These are phyloP conservation scores for Microcyclosporella mali DNA, from an alignment of 2,329 filamentous ascomycete genomes.

Conservation along the genomic window DNA sequence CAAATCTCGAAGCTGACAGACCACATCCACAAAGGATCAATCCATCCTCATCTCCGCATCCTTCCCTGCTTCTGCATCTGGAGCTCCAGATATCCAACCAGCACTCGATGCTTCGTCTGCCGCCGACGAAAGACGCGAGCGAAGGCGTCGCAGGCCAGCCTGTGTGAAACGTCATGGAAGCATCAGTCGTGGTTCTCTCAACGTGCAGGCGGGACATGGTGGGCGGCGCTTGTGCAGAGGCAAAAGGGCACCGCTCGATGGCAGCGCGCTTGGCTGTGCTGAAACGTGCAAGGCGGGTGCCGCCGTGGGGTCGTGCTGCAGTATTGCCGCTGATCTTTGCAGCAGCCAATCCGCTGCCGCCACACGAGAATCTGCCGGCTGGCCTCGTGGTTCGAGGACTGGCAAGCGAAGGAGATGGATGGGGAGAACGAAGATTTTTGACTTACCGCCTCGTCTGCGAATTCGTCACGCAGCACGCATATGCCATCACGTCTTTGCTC, in stretches of 20 bases:
- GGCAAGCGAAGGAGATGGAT: no score
- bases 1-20: no score
- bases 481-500: conserved; percentile 34
- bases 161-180: conserved; percentile 28
- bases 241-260: no score
- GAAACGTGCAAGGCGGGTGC: conserved; percentile 1
- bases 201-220: no score
- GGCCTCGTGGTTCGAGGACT: no score
- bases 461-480: conserved; percentile 55
- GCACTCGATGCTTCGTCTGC: conserved; percentile 60
- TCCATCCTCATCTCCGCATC: no score
- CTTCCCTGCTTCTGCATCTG: conserved; percentile 23
- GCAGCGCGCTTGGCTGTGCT: background rate
- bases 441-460: conserved; percentile 58
- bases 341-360: background rate
- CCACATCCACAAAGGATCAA: no score
- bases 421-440: no score
- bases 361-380: no score
- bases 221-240: no score
- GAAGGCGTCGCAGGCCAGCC: conserved; percentile 67
- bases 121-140: conserved; percentile 59
- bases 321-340: no score
- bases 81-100: conserved; percentile 61
- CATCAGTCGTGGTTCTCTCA: background rate
- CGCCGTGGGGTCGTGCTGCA: background rate